These are phyloP conservation scores for Paulownia fortunei DNA, from an alignment of 257 asterid genomes.

Conservation along the genomic window DNA sequence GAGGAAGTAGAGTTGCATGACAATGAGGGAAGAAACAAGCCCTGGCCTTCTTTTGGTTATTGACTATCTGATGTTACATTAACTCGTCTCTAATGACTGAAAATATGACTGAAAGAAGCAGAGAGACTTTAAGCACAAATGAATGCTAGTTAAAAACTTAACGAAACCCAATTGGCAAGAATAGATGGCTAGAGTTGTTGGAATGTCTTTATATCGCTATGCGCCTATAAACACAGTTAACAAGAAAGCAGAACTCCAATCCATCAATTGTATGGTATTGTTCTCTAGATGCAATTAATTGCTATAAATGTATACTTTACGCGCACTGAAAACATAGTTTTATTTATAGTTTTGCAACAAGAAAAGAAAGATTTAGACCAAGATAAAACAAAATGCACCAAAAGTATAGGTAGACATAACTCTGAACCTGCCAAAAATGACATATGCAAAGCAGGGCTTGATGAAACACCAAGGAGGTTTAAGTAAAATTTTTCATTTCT, in stretches of 20 bases:
- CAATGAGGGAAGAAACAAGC: too few species aligned
- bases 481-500: background rate
- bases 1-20: background rate
- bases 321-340: background rate
- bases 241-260: too few species aligned
- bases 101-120: too few species aligned
- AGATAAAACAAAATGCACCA: background rate
- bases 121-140: too few species aligned
- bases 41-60: too few species aligned
- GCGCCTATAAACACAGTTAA: too few species aligned
- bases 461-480: background rate
- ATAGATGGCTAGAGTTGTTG: too few species aligned
- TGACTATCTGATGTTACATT: too few species aligned
- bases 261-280: background rate
- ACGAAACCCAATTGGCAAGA: too few species aligned
- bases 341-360: conserved; percentile 12
- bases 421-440: background rate
- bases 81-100: too few species aligned
- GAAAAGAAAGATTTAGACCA: background rate
- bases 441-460: background rate
- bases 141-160: too few species aligned
- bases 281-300: background rate
- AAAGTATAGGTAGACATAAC: background rate
- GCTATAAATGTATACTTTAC: background rate
- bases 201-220: too few species aligned